These are phyloP conservation scores for Boechera retrofracta DNA, from an alignment of 345 rosid genomes.

Conservation along the genomic window DNA sequence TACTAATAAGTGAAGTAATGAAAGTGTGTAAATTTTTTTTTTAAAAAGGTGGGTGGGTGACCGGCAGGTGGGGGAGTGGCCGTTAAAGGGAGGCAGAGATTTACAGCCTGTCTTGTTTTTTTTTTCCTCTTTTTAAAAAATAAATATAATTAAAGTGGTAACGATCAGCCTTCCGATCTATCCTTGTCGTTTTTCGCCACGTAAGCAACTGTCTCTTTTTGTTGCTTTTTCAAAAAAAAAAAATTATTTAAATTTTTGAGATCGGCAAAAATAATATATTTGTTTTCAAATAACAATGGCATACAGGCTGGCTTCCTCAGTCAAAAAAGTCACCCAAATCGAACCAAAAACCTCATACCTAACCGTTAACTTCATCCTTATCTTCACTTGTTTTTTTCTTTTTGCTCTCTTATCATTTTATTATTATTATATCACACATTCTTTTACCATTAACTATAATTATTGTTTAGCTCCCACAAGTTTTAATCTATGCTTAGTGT, in stretches of 20 bases:
- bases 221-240: background rate
- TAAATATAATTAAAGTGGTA: slow-evolving; percentile 40
- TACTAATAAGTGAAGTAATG: slow-evolving; percentile 5
- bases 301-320: slow-evolving; percentile 77
- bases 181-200: slow-evolving; percentile 73
- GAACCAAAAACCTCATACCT: slow-evolving; percentile 48
- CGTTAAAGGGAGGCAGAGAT: slow-evolving; percentile 65
- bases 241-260: background rate
- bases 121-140: background rate
- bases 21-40: background rate
- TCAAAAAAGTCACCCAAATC: slow-evolving; percentile 62
- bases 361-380: slow-evolving; percentile 67
- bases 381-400: slow-evolving; percentile 31
- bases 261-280: background rate
- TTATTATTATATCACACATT: slow-evolving; percentile 27
- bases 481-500: background rate
- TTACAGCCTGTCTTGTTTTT: slow-evolving; percentile 53
- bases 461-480: slow-evolving; percentile 10
- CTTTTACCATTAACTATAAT: slow-evolving; percentile 9
- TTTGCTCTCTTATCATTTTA: background rate
- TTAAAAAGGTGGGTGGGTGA: slow-evolving; percentile 30
- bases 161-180: slow-evolving; percentile 66
- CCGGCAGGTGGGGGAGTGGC: slow-evolving; percentile 50
- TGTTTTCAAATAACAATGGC: slow-evolving; percentile 38
- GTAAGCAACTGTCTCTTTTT: slow-evolving; percentile 57